Base-by-base conservation (phyloP, 192 early-diverging fungal species). In the Diversispora epigaea region DNA sequence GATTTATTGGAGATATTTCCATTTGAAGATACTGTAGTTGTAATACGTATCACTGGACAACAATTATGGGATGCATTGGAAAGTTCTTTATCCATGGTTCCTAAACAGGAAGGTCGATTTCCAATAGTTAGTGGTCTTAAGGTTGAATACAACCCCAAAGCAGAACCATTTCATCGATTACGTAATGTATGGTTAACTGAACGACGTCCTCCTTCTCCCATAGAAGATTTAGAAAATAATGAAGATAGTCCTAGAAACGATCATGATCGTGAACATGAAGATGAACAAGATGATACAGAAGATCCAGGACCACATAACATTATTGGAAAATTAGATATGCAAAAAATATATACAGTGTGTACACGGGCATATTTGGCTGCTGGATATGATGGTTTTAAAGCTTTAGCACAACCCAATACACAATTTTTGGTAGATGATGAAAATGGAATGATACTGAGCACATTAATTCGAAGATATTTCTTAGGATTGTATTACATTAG, bases 1-100 rank as follows among this genome's bases (percentile, higher is more conserved):
- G 88, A 91, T 58, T 78, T 92, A 32, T 83, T 90, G 80, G 86
- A 89, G 44, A 79, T 87, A 19, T 90, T 92, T 68, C 90, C 90
- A 39, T 92, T 91, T 32, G 85, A 88, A 54, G 90, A 92, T 60
- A 90, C 89, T 7, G 71, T 86, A 1, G 86, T 92, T 3, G 89
- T 92, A 10, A 80, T 92, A 17, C 66, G 73, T 49, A 60, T 92
- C 21, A 89, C 87, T 3, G 90, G 90, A 6, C 80, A 82, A 40
- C 86, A 91, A 72, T 73, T 91, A 61, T 84, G 85, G 63, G 82
- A 84, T 9, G 90, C 87, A 0, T 71, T 92, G 43, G 89, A 92
- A 68, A 91, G 87, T 73, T 80, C 84, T 52, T 80, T 92, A 25
- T 88, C 87, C 61, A 86, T 85, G 81, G 88, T 84, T 77, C 90